phyloP scores from a whole-genome alignment of 495 filamentous ascomycete genomes.

The Xylaria cubensis region DNA sequence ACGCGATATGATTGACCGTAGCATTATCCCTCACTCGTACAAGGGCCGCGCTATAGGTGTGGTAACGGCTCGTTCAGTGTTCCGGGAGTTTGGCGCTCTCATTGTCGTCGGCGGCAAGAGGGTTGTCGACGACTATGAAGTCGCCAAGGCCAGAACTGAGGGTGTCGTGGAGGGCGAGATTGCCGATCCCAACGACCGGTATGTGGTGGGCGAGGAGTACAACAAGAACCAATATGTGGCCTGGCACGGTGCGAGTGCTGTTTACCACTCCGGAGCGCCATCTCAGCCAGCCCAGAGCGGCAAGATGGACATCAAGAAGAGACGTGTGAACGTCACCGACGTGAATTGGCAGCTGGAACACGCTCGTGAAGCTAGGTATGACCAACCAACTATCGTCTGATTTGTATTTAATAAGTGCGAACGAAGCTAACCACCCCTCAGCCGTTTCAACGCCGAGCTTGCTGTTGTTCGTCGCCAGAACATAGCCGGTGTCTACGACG shows the following conservation, averaged over 20 bases:
- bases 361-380: constrained; percentile 85
- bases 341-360: constrained; percentile 98
- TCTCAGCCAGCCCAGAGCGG: constrained; percentile 77
- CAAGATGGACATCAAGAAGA: constrained; percentile 77
- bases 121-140: constrained; percentile 89
- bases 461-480: constrained; percentile 68
- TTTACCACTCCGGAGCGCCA: constrained; percentile 86
- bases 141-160: constrained; percentile 73
- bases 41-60: constrained; percentile 98
- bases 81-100: constrained; percentile 91
- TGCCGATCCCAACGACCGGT: constrained; percentile 82
- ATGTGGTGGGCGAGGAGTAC: constrained; percentile 77
- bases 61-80: constrained; percentile 94
- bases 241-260: constrained; percentile 94
- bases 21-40: constrained; percentile 96
- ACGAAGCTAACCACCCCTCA: constrained; percentile 44
- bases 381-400: constrained; percentile 8
- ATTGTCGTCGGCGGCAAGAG: constrained; percentile 91
- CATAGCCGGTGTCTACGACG: constrained; percentile 81
- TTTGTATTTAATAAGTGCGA: constrained; percentile 29
- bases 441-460: constrained; percentile 80
- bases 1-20: constrained; percentile 89
- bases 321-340: constrained; percentile 86
- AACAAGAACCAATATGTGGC: constrained; percentile 97
- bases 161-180: constrained; percentile 90